Evolutionary conservation across 306 rosid genomes (phyloP), one percentile per base, ranked within the genome.

Genomic region (Citrullus mucosospermus): DNA sequence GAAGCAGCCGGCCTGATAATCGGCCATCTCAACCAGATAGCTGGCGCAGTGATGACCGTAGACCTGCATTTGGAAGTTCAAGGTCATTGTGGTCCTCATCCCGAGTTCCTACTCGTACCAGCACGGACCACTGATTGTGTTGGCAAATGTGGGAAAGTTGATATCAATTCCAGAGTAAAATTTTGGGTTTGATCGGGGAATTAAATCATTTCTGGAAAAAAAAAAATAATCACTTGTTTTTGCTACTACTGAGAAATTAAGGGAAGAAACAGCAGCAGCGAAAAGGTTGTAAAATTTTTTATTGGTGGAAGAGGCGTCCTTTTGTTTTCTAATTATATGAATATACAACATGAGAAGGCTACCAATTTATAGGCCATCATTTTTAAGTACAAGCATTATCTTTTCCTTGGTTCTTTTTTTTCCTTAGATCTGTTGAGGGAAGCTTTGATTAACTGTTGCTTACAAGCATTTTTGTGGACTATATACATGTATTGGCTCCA

Each of bases 61-160:
- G 76, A 77, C 32, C 89, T 3, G 53, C 85, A 0, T 87, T 89
- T 70, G 92, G 91, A 74, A 62, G 83, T 14, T 57, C 93, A 15
- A 86, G 90, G 80, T 75, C 96, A 10, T 63, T 93, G 3, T 92
- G 98, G 99, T 85, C 98, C 17, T 88, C 93, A 25, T 88, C 99
- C 61, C 88, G 89, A 85, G 78, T 32, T 55, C 80, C 83, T 7
- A 58, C 85, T 3, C 88, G 85, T 14, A 81, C 84, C 28, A 56
- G 60, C 28, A 0, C 78, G 0, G 87, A 88, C 38, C 92, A 85
- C 71, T 89, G 87, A 88, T 80, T 34, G 48, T 10, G 75, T 34
- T 10, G 32, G 54, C 53, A 39, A 17, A 14, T 39, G 16, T 17
- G 51, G 73, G 6, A 20, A 39, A 30, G 67, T 60, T 22, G 46